phyloP scores from a whole-genome alignment of 108 stramenopile species.

The Cyclotella kingstonii region DNA sequence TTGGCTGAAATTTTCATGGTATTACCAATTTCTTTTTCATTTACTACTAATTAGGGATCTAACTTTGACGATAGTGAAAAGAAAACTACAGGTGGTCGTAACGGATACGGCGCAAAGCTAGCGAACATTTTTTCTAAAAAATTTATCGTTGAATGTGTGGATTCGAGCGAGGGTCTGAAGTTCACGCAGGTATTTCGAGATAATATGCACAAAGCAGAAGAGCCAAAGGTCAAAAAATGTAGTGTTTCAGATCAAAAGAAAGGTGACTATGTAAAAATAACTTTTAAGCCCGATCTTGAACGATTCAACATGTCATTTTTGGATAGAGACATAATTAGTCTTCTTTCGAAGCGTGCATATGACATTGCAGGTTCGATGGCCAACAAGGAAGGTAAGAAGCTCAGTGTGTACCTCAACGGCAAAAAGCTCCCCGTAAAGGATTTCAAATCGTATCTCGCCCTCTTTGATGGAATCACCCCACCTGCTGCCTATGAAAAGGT shows the following conservation, averaged over 20 bases:
- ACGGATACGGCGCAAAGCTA: conserved; percentile 99
- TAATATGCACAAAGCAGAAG: conserved; percentile 86
- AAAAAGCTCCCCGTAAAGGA: conserved; percentile 83
- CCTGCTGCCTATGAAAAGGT: conserved; percentile 84
- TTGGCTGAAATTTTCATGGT: background rate
- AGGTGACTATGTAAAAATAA: conserved; percentile 96
- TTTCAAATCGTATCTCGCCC: conserved; percentile 90
- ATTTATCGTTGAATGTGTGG: conserved; percentile 88
- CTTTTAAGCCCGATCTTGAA: conserved; percentile 92
- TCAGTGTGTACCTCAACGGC: conserved; percentile 92
- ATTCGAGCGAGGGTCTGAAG: conserved; percentile 64
- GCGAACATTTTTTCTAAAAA: conserved; percentile 97
- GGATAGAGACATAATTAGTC: conserved; percentile 87
- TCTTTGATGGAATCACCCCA: conserved; percentile 85
- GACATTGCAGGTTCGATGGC: conserved; percentile 97
- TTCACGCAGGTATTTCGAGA: conserved; percentile 87
- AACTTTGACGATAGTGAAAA: conserved; percentile 99
- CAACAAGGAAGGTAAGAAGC: conserved; percentile 75
- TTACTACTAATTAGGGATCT: conserved; percentile 46
- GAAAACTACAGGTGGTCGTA: conserved; percentile 98
- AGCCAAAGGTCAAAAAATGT: conserved; percentile 66
- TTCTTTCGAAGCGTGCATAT: conserved; percentile 94
- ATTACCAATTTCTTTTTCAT: background rate
- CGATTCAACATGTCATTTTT: conserved; percentile 92
- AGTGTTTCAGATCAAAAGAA: conserved; percentile 67